Conservation (phyloP, 179 eudicot species). For the Spergularia azorica region DNA sequence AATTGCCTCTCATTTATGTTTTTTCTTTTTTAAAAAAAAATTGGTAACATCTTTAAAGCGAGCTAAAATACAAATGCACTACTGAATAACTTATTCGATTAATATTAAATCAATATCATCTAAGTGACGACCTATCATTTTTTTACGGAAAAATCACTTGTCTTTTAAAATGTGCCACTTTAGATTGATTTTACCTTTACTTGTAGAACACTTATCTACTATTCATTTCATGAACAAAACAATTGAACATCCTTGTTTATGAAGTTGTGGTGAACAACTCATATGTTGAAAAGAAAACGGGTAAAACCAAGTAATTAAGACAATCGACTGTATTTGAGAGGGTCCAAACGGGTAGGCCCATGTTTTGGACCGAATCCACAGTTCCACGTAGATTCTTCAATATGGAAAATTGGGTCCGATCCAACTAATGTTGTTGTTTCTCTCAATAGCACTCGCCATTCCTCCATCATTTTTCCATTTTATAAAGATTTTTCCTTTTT, state of each 20-base stretch:
- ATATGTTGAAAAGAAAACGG: not conserved
- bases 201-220: too few species aligned
- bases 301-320: slow-evolving; percentile 4
- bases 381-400: slow-evolving; percentile 29
- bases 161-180: too few species aligned
- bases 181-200: too few species aligned
- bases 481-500: not conserved
- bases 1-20: too few species aligned
- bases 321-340: not conserved
- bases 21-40: too few species aligned
- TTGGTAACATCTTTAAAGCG: too few species aligned
- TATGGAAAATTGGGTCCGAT: slow-evolving; percentile 19
- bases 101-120: too few species aligned
- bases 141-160: too few species aligned
- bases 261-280: slow-evolving; percentile 16
- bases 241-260: not conserved
- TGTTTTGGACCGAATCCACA: slow-evolving; percentile 20
- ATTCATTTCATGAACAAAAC: too few species aligned
- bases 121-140: too few species aligned
- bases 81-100: too few species aligned
- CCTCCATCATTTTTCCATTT: not conserved
- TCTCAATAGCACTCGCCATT: not conserved
- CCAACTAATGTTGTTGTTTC: slow-evolving; percentile 2
- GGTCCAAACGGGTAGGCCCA: slow-evolving; percentile 12
- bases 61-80: too few species aligned